Base-by-base conservation (phyloP, 805 yeast genomes). In the Yamadazyma insecticola region DNA sequence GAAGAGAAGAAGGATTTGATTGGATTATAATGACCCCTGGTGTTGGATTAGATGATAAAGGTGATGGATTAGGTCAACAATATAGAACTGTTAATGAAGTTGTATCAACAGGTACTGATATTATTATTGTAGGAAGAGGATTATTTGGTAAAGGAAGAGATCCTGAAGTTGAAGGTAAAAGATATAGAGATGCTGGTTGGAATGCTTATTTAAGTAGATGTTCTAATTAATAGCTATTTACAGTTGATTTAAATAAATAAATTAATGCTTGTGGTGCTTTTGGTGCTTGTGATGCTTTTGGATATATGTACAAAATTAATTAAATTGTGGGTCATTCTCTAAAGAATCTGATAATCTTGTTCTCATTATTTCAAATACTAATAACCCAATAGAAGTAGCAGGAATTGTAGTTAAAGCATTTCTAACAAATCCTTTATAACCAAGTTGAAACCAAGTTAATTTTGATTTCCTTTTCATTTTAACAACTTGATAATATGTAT, bases 1-100 rank as follows among this genome's bases (percentile, higher is more conserved):
- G 88, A 11, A 70, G 72, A 26, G 80, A 73, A 3, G 92, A 80
- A 47, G 92, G 90, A 1, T 89, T 83, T 49, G 98, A 92, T 61
- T 92, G 97, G 96, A 61, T 92, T 24, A 76, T 89, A 36, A 81
- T 92, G 92, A 90, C 98, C 1, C 99, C 99, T 0, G 99, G 99
- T 40, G 98, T 92, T 23, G 97, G 97, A 3, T 71, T 92, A 31
- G 98, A 90, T 53, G 97, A 90, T 53, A 92, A 82, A 56, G 97
- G 97, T 11, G 99, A 92, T 55, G 76, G 81, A 1, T 70, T 92
- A 39, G 99, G 99, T 15, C 99, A 92, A 59, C 97, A 92, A 60
- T 92, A 92, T 60, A 74, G 98, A 57, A 78, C 96, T 4, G 97
- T 90, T 3, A 76, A 76, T 41, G 86, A 83, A 38, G 98, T 88